A percentile compares a stretch with the other conserved stretches of the same genome.
Evolutionary conservation across 805 yeast genomes (phyloP).

Genomic region (Candida orba): DNA sequence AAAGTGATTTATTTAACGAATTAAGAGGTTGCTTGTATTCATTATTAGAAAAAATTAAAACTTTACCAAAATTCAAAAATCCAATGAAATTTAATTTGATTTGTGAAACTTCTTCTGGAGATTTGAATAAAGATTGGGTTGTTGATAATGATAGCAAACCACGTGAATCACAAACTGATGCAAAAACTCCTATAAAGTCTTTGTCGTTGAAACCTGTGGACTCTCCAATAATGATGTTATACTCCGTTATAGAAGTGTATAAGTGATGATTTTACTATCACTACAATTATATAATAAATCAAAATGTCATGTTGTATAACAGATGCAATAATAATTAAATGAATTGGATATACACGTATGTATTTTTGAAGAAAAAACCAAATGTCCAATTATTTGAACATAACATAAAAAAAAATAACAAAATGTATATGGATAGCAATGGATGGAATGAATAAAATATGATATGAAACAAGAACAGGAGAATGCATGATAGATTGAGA

Average conservation of each 20-base stretch:
- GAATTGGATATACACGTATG: no score
- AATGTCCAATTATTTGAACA: no score
- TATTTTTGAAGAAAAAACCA: no score
- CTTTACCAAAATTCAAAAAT: background rate
- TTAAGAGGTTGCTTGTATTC: slow-evolving; percentile 17
- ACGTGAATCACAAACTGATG: slow-evolving; percentile 1
- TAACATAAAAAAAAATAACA: background rate
- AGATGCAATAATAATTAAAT: no score
- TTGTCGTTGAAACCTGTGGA: slow-evolving; percentile 3
- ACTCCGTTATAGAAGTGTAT: slow-evolving; percentile 27
- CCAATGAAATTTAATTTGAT: slow-evolving; percentile 8
- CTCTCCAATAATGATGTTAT: slow-evolving; percentile 29
- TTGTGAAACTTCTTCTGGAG: slow-evolving; percentile 12
- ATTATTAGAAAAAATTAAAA: slow-evolving; percentile 9
- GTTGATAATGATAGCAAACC: slow-evolving; percentile 14
- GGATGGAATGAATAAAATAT: no score
- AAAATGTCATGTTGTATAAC: background rate
- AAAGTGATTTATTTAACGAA: slow-evolving; percentile 13
- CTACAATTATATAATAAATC: background rate
- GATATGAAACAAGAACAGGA: no score
- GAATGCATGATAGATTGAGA: background rate
- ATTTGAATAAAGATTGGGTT: slow-evolving; percentile 11
- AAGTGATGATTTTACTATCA: background rate
- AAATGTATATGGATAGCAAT: no score
- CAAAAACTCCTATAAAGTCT: slow-evolving; percentile 8